phyloP scores from a whole-genome alignment of 805 yeast species.

The Wickerhamiella musiphila region DNA sequence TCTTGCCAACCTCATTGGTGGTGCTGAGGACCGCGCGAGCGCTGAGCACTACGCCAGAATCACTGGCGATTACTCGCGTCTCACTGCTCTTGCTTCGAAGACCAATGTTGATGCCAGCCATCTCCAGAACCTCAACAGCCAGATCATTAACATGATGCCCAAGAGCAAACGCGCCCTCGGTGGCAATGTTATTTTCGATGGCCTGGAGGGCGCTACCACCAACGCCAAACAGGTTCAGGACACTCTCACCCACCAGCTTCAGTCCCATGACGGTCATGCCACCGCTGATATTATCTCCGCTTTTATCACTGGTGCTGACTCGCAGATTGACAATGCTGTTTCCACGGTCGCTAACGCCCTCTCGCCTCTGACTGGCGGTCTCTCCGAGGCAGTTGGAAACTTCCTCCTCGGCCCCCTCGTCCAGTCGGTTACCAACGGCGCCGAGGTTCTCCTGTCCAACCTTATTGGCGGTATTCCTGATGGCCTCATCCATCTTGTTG shows the following conservation, averaged over 20 bases:
- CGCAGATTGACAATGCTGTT: slow-evolving; percentile 18
- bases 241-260: slow-evolving; percentile 9
- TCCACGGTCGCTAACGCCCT: slow-evolving; percentile 11
- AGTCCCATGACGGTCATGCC: slow-evolving; percentile 6
- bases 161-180: slow-evolving; percentile 1
- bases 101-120: slow-evolving; percentile 7
- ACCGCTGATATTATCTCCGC: slow-evolving; percentile 8
- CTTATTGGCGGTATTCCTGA: slow-evolving; percentile 15
- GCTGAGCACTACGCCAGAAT: slow-evolving; percentile 4
- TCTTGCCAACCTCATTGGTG: slow-evolving; percentile 12
- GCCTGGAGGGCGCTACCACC: slow-evolving; percentile 9
- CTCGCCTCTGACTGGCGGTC: slow-evolving; percentile 11
- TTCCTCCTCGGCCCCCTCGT: slow-evolving; percentile 18
- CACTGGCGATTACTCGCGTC: slow-evolving; percentile 9
- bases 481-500: too few species aligned
- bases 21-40: slow-evolving; percentile 7
- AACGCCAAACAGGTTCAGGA: slow-evolving; percentile 12
- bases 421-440: slow-evolving; percentile 20
- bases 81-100: slow-evolving; percentile 14
- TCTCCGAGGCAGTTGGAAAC: slow-evolving; percentile 10
- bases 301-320: slow-evolving; percentile 19
- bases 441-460: slow-evolving; percentile 17
- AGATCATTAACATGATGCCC: slow-evolving; percentile 7
- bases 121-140: slow-evolving; percentile 10
- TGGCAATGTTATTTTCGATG: slow-evolving; percentile 3